These are phyloP conservation scores for Lipomyces anomalus DNA, from an alignment of 805 yeast genomes.

Conservation along the genomic window DNA sequence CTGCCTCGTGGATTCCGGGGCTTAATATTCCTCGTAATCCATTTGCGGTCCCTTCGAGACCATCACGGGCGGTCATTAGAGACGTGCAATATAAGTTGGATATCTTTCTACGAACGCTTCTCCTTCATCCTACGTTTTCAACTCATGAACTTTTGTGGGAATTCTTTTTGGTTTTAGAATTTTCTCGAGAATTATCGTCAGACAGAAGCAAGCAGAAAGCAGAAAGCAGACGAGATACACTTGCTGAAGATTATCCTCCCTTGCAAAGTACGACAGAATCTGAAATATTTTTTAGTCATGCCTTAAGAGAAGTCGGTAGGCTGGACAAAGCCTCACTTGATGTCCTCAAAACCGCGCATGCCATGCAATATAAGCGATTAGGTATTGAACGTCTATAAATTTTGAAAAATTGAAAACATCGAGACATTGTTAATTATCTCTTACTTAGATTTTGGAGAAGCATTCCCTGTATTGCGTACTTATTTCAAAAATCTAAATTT, in stretches of 20 bases:
- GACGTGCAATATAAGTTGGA: conserved; percentile 46
- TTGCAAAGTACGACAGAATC: conserved; percentile 21
- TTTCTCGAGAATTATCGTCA: conserved; percentile 35
- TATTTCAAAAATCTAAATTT: conserved; percentile 9
- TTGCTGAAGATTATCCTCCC: conserved; percentile 21
- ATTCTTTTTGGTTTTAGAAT: conserved; percentile 36
- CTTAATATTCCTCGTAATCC: conserved; percentile 29
- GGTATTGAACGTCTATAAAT: conserved; percentile 5
- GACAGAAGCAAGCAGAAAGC: conserved; percentile 30
- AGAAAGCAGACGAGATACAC: conserved; percentile 30
- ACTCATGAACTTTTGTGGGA: conserved; percentile 41
- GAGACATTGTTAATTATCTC: neutral
- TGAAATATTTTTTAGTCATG: conserved; percentile 21
- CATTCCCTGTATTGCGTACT: conserved; percentile 9
- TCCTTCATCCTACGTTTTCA: conserved; percentile 36
- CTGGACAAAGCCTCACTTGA: conserved; percentile 13
- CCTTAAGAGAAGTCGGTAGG: conserved; percentile 15
- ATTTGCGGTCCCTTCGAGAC: conserved; percentile 29
- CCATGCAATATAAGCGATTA: conserved; percentile 12
- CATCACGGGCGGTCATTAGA: conserved; percentile 29
- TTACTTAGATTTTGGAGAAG: conserved; percentile 20
- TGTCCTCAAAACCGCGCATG: conserved; percentile 5
- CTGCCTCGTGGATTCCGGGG: conserved; percentile 37
- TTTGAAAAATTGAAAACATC: neutral
- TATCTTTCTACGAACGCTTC: conserved; percentile 42